Percentiles rank a stretch among this genome's conserved stretches.
phyloP scores from a whole-genome alignment of 2,329 filamentous ascomycete species.

The Zasmidium angulare region DNA sequence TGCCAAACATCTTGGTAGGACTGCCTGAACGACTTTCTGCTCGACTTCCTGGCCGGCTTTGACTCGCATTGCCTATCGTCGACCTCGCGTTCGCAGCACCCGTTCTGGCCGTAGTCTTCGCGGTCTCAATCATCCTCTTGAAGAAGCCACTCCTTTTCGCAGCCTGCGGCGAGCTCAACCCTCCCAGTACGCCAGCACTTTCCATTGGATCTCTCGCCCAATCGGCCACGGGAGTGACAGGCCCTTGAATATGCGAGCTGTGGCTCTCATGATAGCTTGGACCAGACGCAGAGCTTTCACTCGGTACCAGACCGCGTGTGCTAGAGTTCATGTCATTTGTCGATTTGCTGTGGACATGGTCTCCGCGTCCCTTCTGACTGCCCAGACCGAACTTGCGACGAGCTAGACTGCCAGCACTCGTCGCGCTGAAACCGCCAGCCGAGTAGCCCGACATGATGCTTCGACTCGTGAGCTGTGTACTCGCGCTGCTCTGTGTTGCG shows the following conservation, averaged over 20 bases:
- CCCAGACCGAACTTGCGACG: constrained; percentile 62
- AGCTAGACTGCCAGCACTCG: constrained; percentile 90
- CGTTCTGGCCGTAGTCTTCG: constrained; percentile 71
- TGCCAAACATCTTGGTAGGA: constrained; percentile 48
- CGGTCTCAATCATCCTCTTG: constrained; percentile 90
- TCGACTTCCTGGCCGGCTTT: constrained; percentile 33
- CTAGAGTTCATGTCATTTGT: constrained; percentile 30
- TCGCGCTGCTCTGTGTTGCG: constrained; percentile 64
- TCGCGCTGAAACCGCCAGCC: constrained; percentile 87
- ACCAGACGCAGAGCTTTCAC: constrained; percentile 46
- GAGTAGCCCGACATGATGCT: constrained; percentile 94
- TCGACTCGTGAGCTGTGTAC: constrained; percentile 74
- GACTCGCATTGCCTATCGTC: constrained; percentile 67
- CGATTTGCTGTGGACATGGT: constrained; percentile 25
- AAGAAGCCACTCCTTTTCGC: constrained; percentile 84
- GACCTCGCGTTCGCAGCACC: constrained; percentile 86
- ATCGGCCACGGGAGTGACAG: constrained; percentile 65
- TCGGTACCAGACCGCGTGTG: constrained; percentile 51
- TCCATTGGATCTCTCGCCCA: constrained; percentile 62
- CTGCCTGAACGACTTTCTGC: constrained; percentile 43
- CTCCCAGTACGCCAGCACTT: constrained; percentile 69
- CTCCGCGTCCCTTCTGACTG: constrained; percentile 35
- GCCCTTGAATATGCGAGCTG: constrained; percentile 54
- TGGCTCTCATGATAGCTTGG: constrained; percentile 82
- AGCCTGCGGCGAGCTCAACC: constrained; percentile 70